Percentiles rank a stretch among this genome's conserved stretches.
These are phyloP conservation scores for Suillus lakei DNA, from an alignment of 768 basidiomycete species.

Conservation along the genomic window DNA sequence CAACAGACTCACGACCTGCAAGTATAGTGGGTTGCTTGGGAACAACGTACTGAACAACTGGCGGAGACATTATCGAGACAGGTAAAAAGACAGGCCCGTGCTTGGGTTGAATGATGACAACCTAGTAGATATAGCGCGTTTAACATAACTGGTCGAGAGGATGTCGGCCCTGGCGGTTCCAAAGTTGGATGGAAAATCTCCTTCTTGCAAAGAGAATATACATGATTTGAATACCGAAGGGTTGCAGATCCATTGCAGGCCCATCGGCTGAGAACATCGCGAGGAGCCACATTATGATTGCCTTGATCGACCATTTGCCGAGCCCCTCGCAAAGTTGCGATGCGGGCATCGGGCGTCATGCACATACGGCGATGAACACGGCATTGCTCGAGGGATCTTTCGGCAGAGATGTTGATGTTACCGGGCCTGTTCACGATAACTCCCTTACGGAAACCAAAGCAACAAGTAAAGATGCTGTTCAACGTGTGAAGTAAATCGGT, in stretches of 20 bases:
- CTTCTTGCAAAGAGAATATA: background rate
- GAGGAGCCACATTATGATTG: background rate
- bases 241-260: background rate
- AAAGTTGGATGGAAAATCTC: background rate
- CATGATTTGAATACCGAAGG: background rate
- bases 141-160: background rate
- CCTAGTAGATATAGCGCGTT: background rate
- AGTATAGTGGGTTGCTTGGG: conserved; percentile 24
- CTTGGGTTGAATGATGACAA: background rate
- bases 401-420: background rate
- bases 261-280: background rate
- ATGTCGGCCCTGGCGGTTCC: background rate
- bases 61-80: conserved; percentile 16
- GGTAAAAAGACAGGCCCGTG: background rate
- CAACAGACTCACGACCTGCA: conserved; percentile 13
- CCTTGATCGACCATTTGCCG: background rate
- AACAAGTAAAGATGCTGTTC: background rate
- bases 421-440: background rate
- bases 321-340: background rate
- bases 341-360: background rate
- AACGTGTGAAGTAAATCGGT: background rate
- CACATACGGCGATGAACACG: background rate
- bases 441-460: background rate
- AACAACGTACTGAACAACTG: conserved; percentile 18
- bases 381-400: background rate